Evolutionary conservation across 2,329 filamentous ascomycete genomes (phyloP), one percentile per base, ranked within the genome.

Genomic region (Penicillium sp.): DNA sequence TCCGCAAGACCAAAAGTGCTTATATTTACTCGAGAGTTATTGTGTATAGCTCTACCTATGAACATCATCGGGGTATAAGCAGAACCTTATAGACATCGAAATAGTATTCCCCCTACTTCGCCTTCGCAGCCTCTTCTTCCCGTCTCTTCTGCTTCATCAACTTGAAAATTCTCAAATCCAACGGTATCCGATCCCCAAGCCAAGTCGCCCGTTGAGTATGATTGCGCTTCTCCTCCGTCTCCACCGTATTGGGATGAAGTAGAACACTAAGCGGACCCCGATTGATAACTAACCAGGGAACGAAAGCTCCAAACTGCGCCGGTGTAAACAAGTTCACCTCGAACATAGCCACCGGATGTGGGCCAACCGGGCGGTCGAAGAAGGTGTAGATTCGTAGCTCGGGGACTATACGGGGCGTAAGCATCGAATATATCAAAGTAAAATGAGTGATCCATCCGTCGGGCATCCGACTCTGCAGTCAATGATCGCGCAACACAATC

Each of bases 261-360:
- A 96, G 73, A 3, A 76, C 89, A 40, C 86, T 90, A 52, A 95
- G 69, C 2, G 88, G 88, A 0, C 90, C 90, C 4, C 90, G 79
- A 70, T 91, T 85, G 49, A 95, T 81, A 27, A 88, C 80, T 27
- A 95, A 73, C 90, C 90, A 95, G 0, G 88, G 80, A 33, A 96
- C 74, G 62, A 95, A 95, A 0, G 91, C 90, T 0, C 90, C 90
- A 63, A 95, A 95, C 67, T 95, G 88, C 3, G 82, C 84, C 0
- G 90, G 91, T 0, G 85, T 89, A 67, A 92, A 89, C 16, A 95
- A 38, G 59, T 95, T 95, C 38, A 95, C 89, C 71, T 96, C 91
- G 62, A 95, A 95, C 89, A 95, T 95, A 44, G 84, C 87, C 0
- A 89, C 70, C 0, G 87, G 84, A 67, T 95, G 90, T 0, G 90